These are phyloP conservation scores for Candida tibetensis DNA, from an alignment of 805 yeast species.

Conservation along the genomic window DNA sequence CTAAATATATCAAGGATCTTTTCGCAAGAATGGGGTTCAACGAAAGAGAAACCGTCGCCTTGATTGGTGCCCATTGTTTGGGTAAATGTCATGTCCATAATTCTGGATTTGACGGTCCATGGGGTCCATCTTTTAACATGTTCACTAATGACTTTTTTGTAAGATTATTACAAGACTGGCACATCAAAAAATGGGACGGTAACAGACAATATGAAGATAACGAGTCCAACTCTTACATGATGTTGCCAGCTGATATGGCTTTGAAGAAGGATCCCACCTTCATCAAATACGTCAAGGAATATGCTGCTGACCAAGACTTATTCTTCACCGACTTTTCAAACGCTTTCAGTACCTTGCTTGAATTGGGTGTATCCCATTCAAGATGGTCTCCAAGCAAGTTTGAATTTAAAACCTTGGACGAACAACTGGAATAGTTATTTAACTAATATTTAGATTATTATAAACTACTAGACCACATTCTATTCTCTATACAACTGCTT, in stretches of 20 bases:
- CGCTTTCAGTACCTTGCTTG: slow-evolving; percentile 47
- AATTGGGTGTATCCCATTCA: slow-evolving; percentile 49
- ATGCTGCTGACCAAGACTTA: slow-evolving; percentile 48
- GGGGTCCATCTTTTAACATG: slow-evolving; percentile 39
- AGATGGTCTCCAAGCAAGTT: slow-evolving; percentile 37
- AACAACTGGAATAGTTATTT: slow-evolving; percentile 42
- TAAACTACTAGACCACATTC: no score
- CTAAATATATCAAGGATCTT: slow-evolving; percentile 43
- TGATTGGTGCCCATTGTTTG: slow-evolving; percentile 43
- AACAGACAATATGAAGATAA: slow-evolving; percentile 40
- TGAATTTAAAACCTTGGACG: slow-evolving; percentile 65
- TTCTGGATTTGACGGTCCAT: slow-evolving; percentile 43
- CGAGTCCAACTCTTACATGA: slow-evolving; percentile 43
- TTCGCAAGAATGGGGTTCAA: slow-evolving; percentile 44
- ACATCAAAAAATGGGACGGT: slow-evolving; percentile 41
- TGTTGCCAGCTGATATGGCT: slow-evolving; percentile 59
- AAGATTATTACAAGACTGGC: slow-evolving; percentile 53
- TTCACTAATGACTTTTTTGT: slow-evolving; percentile 41
- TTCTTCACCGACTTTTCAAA: slow-evolving; percentile 50
- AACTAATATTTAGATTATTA: no score
- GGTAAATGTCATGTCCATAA: slow-evolving; percentile 38
- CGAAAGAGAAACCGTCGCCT: slow-evolving; percentile 41
- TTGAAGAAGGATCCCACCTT: slow-evolving; percentile 47
- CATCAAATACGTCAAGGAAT: slow-evolving; percentile 44
- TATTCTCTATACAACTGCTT: no score